Conservation (phyloP, 2,329 filamentous ascomycete genomes). For the Calonectria hongkongensis region DNA sequence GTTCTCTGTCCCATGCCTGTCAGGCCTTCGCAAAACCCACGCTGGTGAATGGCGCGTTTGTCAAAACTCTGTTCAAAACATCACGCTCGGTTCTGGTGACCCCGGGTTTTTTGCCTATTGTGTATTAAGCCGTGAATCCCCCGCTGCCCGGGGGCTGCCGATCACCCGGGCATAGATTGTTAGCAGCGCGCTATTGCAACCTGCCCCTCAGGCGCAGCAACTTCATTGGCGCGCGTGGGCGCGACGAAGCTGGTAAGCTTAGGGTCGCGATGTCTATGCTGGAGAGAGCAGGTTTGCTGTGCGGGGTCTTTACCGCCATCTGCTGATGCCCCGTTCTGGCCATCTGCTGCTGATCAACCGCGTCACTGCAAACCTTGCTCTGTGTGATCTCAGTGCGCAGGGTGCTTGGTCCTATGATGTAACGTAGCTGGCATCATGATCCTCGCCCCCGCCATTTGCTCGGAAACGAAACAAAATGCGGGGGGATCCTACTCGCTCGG, state of each 20-base stretch:
- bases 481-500: conserved; percentile 17
- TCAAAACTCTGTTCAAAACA: background rate
- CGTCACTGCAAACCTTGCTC: conserved; percentile 9
- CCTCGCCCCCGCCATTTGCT: conserved; percentile 17
- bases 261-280: background rate
- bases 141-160: conserved; percentile 9
- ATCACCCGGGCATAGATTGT: conserved; percentile 29
- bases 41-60: conserved; percentile 39
- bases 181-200: conserved; percentile 6
- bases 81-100: conserved; percentile 12
- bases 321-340: conserved; percentile 1
- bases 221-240: conserved; percentile 37
- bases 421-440: conserved; percentile 16
- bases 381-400: background rate
- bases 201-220: conserved; percentile 16
- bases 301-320: conserved; percentile 25
- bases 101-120: conserved; percentile 29
- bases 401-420: conserved; percentile 11
- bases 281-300: conserved; percentile 9
- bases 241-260: conserved; percentile 22
- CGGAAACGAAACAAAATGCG: conserved; percentile 22
- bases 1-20: conserved; percentile 12
- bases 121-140: conserved; percentile 16
- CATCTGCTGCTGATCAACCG: conserved; percentile 11
- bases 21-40: background rate